These are phyloP conservation scores for Atkinsonella hypoxylon DNA, from an alignment of 2,329 filamentous ascomycete genomes.

Conservation along the genomic window DNA sequence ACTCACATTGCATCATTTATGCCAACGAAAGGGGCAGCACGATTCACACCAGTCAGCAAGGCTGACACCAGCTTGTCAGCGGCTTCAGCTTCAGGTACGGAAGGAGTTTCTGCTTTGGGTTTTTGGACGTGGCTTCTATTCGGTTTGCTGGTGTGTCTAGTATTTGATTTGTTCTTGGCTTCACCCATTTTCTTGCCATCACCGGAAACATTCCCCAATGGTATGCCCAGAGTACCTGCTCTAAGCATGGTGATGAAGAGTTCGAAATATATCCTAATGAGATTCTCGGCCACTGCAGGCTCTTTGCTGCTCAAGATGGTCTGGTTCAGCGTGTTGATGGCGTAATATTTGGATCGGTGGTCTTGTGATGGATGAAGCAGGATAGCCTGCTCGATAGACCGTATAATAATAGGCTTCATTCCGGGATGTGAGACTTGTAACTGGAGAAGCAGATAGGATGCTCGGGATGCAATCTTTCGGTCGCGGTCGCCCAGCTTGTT, in stretches of 20 bases:
- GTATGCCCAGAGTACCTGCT: constrained; percentile 27
- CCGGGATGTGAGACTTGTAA: constrained; percentile 77
- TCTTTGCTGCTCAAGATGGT: constrained; percentile 83
- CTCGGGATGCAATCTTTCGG: constrained; percentile 87
- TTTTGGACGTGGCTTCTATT: not conserved
- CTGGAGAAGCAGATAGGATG: constrained; percentile 88
- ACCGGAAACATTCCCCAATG: constrained; percentile 34
- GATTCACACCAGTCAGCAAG: constrained; percentile 86
- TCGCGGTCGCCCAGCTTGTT: constrained; percentile 96
- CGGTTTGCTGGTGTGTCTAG: constrained; percentile 11
- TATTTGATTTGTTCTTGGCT: constrained; percentile 15
- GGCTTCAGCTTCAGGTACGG: constrained; percentile 50
- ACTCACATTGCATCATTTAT: constrained; percentile 62
- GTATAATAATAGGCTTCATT: constrained; percentile 86
- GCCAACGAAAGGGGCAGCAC: constrained; percentile 84
- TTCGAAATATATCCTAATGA: constrained; percentile 86
- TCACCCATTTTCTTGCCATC: constrained; percentile 10
- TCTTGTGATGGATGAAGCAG: constrained; percentile 80
- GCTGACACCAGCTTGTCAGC: constrained; percentile 88
- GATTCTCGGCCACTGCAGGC: constrained; percentile 62
- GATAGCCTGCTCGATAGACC: constrained; percentile 74
- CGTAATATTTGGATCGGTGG: constrained; percentile 85
- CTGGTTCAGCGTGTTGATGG: constrained; percentile 92
- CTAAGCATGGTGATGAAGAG: constrained; percentile 78
- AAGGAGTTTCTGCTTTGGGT: constrained; percentile 9